Evolutionary conservation across 257 asterid genomes (phyloP).

Genomic region (Ehretia macrophylla): DNA sequence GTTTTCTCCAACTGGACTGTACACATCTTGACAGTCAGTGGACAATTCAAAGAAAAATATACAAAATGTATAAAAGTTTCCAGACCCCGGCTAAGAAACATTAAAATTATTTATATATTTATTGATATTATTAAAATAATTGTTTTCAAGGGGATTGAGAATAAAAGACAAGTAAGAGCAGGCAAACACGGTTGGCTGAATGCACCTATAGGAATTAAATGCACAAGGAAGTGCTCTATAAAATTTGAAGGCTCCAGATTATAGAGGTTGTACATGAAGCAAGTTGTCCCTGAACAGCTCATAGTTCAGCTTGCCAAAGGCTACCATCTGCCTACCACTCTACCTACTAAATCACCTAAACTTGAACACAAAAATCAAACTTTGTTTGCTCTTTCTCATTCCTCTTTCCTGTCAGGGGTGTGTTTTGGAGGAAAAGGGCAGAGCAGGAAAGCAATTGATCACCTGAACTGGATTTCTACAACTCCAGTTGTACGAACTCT

Average conservation of each 20-base stretch:
- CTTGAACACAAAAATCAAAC: no score
- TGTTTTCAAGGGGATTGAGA: background rate
- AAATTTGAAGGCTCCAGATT: no score
- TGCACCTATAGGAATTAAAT: no score
- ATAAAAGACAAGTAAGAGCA: background rate
- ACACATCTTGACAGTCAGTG: slow-evolving; percentile 22
- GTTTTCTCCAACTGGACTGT: slow-evolving; percentile 99
- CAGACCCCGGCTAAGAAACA: background rate
- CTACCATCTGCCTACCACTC: no score
- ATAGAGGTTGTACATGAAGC: no score
- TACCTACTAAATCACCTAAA: no score
- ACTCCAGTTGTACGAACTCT: slow-evolving; percentile 98
- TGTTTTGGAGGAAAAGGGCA: background rate
- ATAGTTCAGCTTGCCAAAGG: no score
- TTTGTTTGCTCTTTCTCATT: background rate
- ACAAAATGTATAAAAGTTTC: background rate
- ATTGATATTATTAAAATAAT: background rate
- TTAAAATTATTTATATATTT: background rate
- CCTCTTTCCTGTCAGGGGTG: background rate
- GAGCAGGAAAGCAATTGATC: slow-evolving; percentile 25
- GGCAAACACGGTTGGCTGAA: no score
- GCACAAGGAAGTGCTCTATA: no score
- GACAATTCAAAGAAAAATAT: no score
- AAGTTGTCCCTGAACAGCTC: no score
- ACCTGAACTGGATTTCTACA: slow-evolving; percentile 99